phyloP scores from a whole-genome alignment of 2,329 filamentous ascomycete species.

The Pestalotiopsis sp. region DNA sequence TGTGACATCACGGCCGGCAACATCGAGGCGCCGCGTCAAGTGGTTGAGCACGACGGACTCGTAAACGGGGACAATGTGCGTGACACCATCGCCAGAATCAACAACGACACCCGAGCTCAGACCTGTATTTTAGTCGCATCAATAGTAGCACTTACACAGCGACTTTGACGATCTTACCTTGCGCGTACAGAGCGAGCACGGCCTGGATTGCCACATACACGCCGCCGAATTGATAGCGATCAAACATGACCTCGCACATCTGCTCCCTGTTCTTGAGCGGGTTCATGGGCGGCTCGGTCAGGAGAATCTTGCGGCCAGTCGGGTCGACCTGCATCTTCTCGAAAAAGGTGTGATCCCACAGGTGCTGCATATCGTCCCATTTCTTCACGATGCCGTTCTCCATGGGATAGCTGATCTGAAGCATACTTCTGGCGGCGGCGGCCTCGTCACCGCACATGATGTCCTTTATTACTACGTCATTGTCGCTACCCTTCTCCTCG shows the following conservation, averaged over 20 bases:
- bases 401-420: conserved; percentile 99
- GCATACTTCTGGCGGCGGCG: conserved; percentile 90
- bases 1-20: conserved; percentile 96
- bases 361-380: conserved; percentile 99
- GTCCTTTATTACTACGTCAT: conserved; percentile 83
- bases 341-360: conserved; percentile 98
- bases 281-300: conserved; percentile 98
- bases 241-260: conserved; percentile 99
- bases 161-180: conserved; percentile 56
- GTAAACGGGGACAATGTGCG: conserved; percentile 97
- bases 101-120: conserved; percentile 95
- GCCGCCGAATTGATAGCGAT: conserved; percentile 91
- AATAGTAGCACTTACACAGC: background rate
- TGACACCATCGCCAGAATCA: conserved; percentile 96
- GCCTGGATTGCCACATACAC: conserved; percentile 99
- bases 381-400: conserved; percentile 99
- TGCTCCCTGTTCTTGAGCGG: conserved; percentile 94
- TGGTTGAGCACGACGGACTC: conserved; percentile 98
- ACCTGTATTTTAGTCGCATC: conserved; percentile 46
- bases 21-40: conserved; percentile 88
- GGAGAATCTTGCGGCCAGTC: conserved; percentile 89
- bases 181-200: conserved; percentile 91
- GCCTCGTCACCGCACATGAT: conserved; percentile 99
- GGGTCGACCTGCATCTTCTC: conserved; percentile 96
- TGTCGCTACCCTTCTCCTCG: conserved; percentile 71